Evolutionary conservation across 768 basidiomycete species (phyloP), one percentile per base, ranked within the genome.

Genomic region (Macrocybe gigantea): DNA sequence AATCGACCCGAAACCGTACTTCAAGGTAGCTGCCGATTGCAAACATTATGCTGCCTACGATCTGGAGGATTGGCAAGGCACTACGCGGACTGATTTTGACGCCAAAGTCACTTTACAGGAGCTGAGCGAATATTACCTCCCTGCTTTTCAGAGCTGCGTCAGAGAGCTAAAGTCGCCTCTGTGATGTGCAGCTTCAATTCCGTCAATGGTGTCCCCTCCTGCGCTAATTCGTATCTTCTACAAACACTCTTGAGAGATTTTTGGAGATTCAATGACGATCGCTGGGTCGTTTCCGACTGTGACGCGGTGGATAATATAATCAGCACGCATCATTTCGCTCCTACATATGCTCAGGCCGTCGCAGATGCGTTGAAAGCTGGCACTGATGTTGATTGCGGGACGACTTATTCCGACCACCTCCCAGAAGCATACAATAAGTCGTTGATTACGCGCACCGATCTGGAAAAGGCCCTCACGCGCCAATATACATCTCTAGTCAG

Each of bases 181-280:
- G 66, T 80, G 33, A 81, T 81, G 79, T 82, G 79, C 66, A 76
- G 74, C 50, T 82, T 80, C 56, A 82, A 81, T 51, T 72, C 78
- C 7, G 77, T 82, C 14, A 80, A 81, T 49, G 80, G 80, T 2
- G 59, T 81, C 31, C 79, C 80, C 4, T 67, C 75, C 1, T 82
- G 80, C 55, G 79, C 77, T 15, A 72, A 69, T 54, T 65, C 70
- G 1, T 80, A 73, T 54, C 64, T 82, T 30, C 64, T 82, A 31
- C 77, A 80, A 56, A 65, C 65, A 29, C 57, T 82, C 22, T 57
- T 79, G 15, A 67, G 79, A 11, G 77, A 78, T 46, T 61, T 64
- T 41, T 80, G 75, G 72, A 73, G 72, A 9, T 78, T 79, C 53
- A 63, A 70, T 45, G 68, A 74, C 41, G 70, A 76, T 36, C 60